Conservation (phyloP, 2,329 filamentous ascomycete genomes). For the Shiraia sp. region DNA sequence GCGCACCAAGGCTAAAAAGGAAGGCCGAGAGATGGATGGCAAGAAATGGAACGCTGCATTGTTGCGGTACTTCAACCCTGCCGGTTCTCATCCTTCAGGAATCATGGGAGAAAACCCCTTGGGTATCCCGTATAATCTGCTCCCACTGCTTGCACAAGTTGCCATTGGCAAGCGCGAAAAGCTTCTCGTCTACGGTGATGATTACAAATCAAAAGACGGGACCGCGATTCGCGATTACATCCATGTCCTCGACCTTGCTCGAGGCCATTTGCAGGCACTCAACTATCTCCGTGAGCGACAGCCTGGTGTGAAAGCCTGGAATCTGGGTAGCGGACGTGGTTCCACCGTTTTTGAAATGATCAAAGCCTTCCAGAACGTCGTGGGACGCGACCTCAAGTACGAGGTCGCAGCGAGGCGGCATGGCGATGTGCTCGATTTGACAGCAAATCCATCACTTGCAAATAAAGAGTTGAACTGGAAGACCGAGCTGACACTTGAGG, state of each 20-base stretch:
- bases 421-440: slow-evolving; percentile 93
- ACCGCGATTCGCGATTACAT: slow-evolving; percentile 98
- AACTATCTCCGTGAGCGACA: slow-evolving; percentile 83
- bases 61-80: slow-evolving; percentile 97
- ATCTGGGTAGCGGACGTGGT: slow-evolving; percentile 90
- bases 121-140: slow-evolving; percentile 92
- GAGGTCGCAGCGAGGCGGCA: slow-evolving; percentile 79
- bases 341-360: slow-evolving; percentile 98
- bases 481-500: slow-evolving; percentile 85
- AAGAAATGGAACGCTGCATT: slow-evolving; percentile 92
- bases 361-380: slow-evolving; percentile 86
- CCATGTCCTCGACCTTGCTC: slow-evolving; percentile 87
- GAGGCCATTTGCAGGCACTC: slow-evolving; percentile 84
- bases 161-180: slow-evolving; percentile 94
- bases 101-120: slow-evolving; percentile 98
- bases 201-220: slow-evolving; percentile 88
- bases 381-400: slow-evolving; percentile 84
- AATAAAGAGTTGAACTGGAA: slow-evolving; percentile 92
- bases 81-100: slow-evolving; percentile 89
- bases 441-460: slow-evolving; percentile 84
- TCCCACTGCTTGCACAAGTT: slow-evolving; percentile 92
- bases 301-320: slow-evolving; percentile 94
- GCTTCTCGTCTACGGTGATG: slow-evolving; percentile 90
- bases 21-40: slow-evolving; percentile 62
- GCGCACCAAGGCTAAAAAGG: slow-evolving; percentile 80